Evolutionary conservation across 805 yeast genomes (phyloP), one percentile per base, ranked within the genome.

Genomic region (Candida qinlingensis): DNA sequence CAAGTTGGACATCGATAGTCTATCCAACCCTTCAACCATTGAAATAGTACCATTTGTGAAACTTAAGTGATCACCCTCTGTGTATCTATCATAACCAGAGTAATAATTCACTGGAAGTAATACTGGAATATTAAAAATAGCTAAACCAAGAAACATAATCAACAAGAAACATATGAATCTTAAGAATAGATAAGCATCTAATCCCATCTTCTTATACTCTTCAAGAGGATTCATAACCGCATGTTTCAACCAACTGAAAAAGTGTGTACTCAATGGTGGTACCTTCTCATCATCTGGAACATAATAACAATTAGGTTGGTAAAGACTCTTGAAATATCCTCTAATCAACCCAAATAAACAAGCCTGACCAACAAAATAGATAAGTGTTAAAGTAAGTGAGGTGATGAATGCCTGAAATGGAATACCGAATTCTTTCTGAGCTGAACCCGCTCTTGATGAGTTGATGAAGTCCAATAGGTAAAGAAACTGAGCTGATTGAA

Each of bases 111-210:
- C 68, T 0, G 94, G 91, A 3, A 86, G 56, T 33, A 89, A 66
- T 0, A 85, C 65, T 0, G 87, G 76, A 29, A 85, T 65, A 47
- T 80, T 77, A 9, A 84, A 50, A 0, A 76, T 45, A 0, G 87
- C 82, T 26, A 84, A 62, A 0, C 74, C 71, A 1, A 68, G 55
- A 57, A 83, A 84, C 41, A 83, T 70, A 2, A 75, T 51, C 33
- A 79, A 58, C 9, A 85, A 58, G 5, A 83, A 66, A 43, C 69
- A 63, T 41, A 88, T 58, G 56, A 76, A 87, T 44, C 96, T 64
- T 3, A 87, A 57, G 54, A 87, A 83, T 58, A 84, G 82, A 61
- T 84, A 87, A 0, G 90, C 81, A 62, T 89, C 96, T 7, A 87
- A 61, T 0, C 96, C 95, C 51, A 76, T 65, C 6, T 69, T 63